These are phyloP conservation scores for Colletotrichum sp. DNA, from an alignment of 2,329 filamentous ascomycete species.

Conservation along the genomic window DNA sequence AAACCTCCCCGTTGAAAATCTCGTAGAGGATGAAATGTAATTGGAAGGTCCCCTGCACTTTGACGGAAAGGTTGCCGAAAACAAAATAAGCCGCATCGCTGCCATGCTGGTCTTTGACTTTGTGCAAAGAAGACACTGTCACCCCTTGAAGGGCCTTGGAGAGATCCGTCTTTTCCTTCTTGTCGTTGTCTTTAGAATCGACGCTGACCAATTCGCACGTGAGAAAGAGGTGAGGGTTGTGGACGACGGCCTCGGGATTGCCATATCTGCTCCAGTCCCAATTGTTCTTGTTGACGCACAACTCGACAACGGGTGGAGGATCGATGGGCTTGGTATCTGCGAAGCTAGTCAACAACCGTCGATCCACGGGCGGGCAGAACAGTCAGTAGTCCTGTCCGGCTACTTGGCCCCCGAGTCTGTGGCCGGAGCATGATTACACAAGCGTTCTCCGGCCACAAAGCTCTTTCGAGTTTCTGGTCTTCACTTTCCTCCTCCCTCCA, in stretches of 20 bases:
- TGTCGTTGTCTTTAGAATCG: slow-evolving; percentile 36
- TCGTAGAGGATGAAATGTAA: slow-evolving; percentile 82
- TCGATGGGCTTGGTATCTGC: slow-evolving; percentile 85
- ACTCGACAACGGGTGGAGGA: slow-evolving; percentile 82
- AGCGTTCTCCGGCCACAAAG: not conserved
- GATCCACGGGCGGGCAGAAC: not conserved
- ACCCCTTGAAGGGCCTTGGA: slow-evolving; percentile 69
- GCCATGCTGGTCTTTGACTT: slow-evolving; percentile 79
- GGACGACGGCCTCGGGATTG: slow-evolving; percentile 27
- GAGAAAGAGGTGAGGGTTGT: slow-evolving; percentile 53
- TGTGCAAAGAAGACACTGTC: slow-evolving; percentile 80
- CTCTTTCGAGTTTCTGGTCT: not conserved
- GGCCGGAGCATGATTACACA: not conserved
- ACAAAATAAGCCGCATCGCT: slow-evolving; percentile 86
- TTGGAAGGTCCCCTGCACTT: slow-evolving; percentile 72
- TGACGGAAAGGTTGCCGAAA: slow-evolving; percentile 87
- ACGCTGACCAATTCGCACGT: slow-evolving; percentile 46
- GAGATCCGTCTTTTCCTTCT: slow-evolving; percentile 3
- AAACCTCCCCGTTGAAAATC: slow-evolving; percentile 24
- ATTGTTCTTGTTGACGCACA: slow-evolving; percentile 57
- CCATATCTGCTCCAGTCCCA: slow-evolving; percentile 46
- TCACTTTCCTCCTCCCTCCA: not conserved
- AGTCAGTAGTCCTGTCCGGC: not conserved
- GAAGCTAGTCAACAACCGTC: not conserved
- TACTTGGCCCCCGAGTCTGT: not conserved